Percentiles rank a stretch among this genome's conserved stretches.
Evolutionary conservation across 306 rosid species (phyloP).

Genomic region (Cucurbita argyrosperma): DNA sequence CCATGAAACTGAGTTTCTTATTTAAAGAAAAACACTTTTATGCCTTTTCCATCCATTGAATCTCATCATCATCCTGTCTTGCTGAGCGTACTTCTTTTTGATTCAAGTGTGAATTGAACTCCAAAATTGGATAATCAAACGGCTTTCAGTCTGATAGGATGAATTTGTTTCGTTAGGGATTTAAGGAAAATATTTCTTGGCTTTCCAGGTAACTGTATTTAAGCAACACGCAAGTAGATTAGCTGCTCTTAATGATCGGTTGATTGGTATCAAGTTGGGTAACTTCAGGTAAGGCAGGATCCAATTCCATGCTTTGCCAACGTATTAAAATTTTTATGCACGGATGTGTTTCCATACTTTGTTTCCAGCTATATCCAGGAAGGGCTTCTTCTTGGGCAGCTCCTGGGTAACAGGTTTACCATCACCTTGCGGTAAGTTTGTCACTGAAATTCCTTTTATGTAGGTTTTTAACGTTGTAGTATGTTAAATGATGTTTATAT

Average conservation of each 20-base stretch:
- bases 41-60: background rate
- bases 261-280: constrained; percentile 82
- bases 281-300: constrained; percentile 69
- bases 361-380: constrained; percentile 58
- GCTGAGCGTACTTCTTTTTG: background rate
- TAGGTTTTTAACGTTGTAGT: background rate
- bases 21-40: background rate
- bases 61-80: background rate
- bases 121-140: background rate
- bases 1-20: background rate
- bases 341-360: constrained; percentile 12
- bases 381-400: constrained; percentile 93
- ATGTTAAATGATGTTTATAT: background rate
- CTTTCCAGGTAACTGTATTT: constrained; percentile 70
- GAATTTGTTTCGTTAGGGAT: background rate
- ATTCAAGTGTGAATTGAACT: background rate
- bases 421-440: constrained; percentile 61
- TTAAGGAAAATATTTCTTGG: constrained; percentile 10
- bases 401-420: constrained; percentile 75
- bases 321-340: constrained; percentile 1
- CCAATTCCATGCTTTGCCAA: constrained; percentile 1
- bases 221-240: constrained; percentile 66
- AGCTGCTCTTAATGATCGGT: constrained; percentile 74
- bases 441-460: background rate
- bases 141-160: background rate